Percentiles rank a stretch among this genome's conserved stretches.
These are phyloP conservation scores for Hypholoma sublateritium DNA, from an alignment of 768 basidiomycete genomes.

Conservation along the genomic window DNA sequence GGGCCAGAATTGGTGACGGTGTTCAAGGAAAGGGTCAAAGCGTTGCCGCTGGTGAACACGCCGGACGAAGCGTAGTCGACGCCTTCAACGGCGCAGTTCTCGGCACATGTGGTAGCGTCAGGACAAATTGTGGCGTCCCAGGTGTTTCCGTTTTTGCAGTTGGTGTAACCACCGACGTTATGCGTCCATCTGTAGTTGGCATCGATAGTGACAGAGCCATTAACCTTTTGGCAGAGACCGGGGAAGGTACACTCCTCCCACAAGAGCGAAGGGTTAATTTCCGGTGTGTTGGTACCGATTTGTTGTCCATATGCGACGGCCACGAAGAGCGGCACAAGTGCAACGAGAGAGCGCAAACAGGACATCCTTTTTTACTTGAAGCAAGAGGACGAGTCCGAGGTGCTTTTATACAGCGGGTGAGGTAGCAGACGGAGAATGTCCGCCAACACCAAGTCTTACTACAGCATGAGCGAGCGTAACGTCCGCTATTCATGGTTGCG, in stretches of 20 bases:
- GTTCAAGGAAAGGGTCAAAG: constrained; percentile 43
- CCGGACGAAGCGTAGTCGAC: constrained; percentile 55
- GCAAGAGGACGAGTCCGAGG: background rate
- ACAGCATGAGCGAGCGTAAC: background rate
- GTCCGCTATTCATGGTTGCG: background rate
- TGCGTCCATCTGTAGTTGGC: constrained; percentile 53
- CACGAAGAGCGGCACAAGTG: constrained; percentile 25
- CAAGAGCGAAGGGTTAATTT: constrained; percentile 42
- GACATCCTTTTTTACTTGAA: constrained; percentile 8
- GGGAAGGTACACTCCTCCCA: constrained; percentile 37
- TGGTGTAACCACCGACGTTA: constrained; percentile 32
- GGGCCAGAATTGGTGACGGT: constrained; percentile 35
- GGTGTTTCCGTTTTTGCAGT: constrained; percentile 51
- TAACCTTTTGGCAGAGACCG: constrained; percentile 32
- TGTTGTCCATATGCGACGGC: constrained; percentile 43
- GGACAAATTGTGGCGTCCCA: constrained; percentile 54
- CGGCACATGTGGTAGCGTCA: constrained; percentile 46
- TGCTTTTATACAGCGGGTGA: constrained; percentile 9
- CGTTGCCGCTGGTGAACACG: constrained; percentile 44
- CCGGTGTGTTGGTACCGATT: constrained; percentile 42
- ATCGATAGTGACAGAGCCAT: constrained; percentile 40
- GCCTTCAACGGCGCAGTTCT: constrained; percentile 42
- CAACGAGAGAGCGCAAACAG: constrained; percentile 9
- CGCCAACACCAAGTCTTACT: constrained; percentile 2
- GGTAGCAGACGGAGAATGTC: constrained; percentile 14